These are phyloP conservation scores for Phalaenopsis hybrid DNA, from an alignment of 116 monocot species.

Conservation along the genomic window DNA sequence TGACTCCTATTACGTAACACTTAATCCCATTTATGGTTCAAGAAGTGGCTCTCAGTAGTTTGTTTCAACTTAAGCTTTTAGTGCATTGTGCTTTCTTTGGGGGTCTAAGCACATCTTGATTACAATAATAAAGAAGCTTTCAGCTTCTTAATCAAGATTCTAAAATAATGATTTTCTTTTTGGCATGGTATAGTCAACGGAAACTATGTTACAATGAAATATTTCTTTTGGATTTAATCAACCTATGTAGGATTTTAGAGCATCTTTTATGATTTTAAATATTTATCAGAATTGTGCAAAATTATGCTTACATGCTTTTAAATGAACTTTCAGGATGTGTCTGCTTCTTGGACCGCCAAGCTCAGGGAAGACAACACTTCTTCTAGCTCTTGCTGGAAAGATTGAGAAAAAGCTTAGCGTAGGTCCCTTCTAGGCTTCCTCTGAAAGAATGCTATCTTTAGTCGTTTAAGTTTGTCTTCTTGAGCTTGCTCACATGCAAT, in stretches of 20 bases:
- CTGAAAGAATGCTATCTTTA: neutral
- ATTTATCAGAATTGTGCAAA: neutral
- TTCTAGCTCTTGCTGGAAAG: conserved; percentile 10
- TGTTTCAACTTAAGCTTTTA: too few species aligned
- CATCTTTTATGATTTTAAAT: neutral
- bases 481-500: neutral
- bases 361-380: too few species aligned
- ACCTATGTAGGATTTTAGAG: neutral
- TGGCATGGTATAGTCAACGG: neutral
- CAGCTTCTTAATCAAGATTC: neutral
- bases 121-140: too few species aligned
- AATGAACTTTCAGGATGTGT: conserved; percentile 8
- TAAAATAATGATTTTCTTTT: neutral
- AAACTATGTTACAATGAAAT: neutral
- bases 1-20: too few species aligned
- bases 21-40: too few species aligned
- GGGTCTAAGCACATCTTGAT: too few species aligned
- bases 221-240: neutral
- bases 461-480: neutral
- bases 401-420: conserved; percentile 20
- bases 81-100: too few species aligned
- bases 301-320: neutral
- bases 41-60: too few species aligned
- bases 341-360: conserved; percentile 27
- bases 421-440: neutral